Evolutionary conservation across 2,329 filamentous ascomycete genomes (phyloP).

Genomic region (Lasiodiplodia hormozganensis): DNA sequence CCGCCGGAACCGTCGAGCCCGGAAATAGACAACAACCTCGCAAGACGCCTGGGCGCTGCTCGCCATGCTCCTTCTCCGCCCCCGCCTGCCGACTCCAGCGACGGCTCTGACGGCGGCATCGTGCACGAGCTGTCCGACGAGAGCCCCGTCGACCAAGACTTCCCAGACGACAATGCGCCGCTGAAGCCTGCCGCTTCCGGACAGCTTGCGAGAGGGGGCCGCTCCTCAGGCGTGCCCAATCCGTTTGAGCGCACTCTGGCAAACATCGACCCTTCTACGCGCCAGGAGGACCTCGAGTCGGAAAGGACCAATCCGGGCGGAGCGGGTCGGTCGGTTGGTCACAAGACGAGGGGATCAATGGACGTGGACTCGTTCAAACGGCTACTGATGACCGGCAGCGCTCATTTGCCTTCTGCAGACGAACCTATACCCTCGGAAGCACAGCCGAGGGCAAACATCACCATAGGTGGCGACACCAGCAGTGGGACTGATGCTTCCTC

Average conservation of each 20-base stretch:
- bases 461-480: slow-evolving; percentile 50
- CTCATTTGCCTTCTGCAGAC: slow-evolving; percentile 40
- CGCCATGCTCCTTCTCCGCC: slow-evolving; percentile 35
- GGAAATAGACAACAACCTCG: slow-evolving; percentile 35
- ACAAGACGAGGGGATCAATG: slow-evolving; percentile 54
- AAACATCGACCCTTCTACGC: slow-evolving; percentile 42
- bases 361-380: slow-evolving; percentile 82
- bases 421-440: background rate
- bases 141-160: slow-evolving; percentile 9
- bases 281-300: slow-evolving; percentile 1
- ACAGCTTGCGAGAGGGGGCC: background rate
- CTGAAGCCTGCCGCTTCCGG: slow-evolving; percentile 20
- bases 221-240: slow-evolving; percentile 35
- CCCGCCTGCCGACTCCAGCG: slow-evolving; percentile 33
- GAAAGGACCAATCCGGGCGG: slow-evolving; percentile 31
- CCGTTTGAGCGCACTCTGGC: slow-evolving; percentile 49
- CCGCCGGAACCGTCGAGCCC: slow-evolving; percentile 43
- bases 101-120: slow-evolving; percentile 3
- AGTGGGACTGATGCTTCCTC: slow-evolving; percentile 67
- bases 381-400: slow-evolving; percentile 75
- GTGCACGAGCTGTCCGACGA: slow-evolving; percentile 12
- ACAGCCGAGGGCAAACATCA: slow-evolving; percentile 24
- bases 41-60: slow-evolving; percentile 32
- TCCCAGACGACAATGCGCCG: slow-evolving; percentile 5
- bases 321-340: slow-evolving; percentile 3